Evolutionary conservation across 352 stramenopile species (phyloP).

Genomic region (Elongisporangium anandrum): DNA sequence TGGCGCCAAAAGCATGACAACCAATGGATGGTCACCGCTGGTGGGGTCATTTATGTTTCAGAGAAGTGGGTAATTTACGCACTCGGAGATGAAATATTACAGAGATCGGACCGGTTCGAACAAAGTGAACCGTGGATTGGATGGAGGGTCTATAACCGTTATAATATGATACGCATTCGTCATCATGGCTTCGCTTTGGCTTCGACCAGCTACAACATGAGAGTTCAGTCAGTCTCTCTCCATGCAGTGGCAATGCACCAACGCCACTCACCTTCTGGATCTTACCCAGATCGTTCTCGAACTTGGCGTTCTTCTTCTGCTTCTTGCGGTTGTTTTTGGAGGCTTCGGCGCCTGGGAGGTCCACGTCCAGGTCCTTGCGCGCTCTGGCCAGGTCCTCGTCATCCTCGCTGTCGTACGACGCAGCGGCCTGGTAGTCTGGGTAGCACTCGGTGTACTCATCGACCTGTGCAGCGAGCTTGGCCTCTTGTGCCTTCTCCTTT

Average conservation of each 20-base stretch:
- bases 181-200: slow-evolving; percentile 6
- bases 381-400: slow-evolving; percentile 44
- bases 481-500: slow-evolving; percentile 28
- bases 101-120: neutral
- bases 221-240: slow-evolving; percentile 3
- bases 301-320: slow-evolving; percentile 63
- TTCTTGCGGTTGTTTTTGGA: slow-evolving; percentile 40
- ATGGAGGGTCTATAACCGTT: neutral
- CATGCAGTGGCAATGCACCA: slow-evolving; percentile 4
- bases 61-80: neutral
- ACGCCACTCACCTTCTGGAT: slow-evolving; percentile 64
- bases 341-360: slow-evolving; percentile 15
- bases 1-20: slow-evolving; percentile 17
- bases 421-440: slow-evolving; percentile 30
- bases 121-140: slow-evolving; percentile 4
- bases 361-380: slow-evolving; percentile 16
- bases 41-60: slow-evolving; percentile 1
- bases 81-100: neutral
- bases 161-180: slow-evolving; percentile 1
- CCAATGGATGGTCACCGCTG: slow-evolving; percentile 16
- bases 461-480: slow-evolving; percentile 24
- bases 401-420: slow-evolving; percentile 52
- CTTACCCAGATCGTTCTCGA: slow-evolving; percentile 67
- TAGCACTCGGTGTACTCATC: slow-evolving; percentile 68
- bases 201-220: slow-evolving; percentile 25